Base-by-base conservation (phyloP, 768 basidiomycete species). In the Amanita pseudoporphyria region DNA sequence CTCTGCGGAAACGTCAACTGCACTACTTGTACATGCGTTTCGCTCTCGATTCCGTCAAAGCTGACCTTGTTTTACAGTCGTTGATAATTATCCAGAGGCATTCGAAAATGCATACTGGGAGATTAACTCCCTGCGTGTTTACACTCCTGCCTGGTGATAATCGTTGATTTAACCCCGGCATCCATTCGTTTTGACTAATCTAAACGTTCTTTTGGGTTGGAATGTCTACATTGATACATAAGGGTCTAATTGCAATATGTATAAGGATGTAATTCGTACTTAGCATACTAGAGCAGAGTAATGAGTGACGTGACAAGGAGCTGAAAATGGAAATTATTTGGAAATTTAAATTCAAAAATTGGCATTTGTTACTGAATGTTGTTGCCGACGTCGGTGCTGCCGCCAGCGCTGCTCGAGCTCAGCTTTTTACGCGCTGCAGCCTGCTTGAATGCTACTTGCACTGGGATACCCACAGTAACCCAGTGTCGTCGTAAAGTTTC, bases 101-200 rank as follows among this genome's bases (percentile, higher is more conserved):
- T 87, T 87, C 63, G 35, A 52, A 9, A 68, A 82, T 14, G 81
- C 85, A 1, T 87, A 81, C 62, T 88, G 83, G 82, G 78, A 77
- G 53, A 71, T 88, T 61, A 76, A 78, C 56, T 71, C 74, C 14
- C 61, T 87, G 30, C 69, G 72, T 28, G 69, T 84, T 13, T 87
- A 83, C 57, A 67, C 64, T 26, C 3, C 16, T 9, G 26, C n/a
- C 14, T 7, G 9, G n/a, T 14, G 41, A n/a, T n/a, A 28, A 28
- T 24, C 13, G 12, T 9, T 41, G 14, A 24, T 6, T 26, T 13
- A 21, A 40, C 21, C 38, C 16, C 5, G 38, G 10, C 6, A 6
- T 7, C 9, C 18, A 18, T 40, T 21, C 22, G 9, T 24, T 40
- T 22, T 22, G 7, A 28, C 39, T 19, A 22, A 22, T 1, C 5